These are phyloP conservation scores for Trichophyton equinum DNA, from an alignment of 2,329 filamentous ascomycete species.

Conservation along the genomic window DNA sequence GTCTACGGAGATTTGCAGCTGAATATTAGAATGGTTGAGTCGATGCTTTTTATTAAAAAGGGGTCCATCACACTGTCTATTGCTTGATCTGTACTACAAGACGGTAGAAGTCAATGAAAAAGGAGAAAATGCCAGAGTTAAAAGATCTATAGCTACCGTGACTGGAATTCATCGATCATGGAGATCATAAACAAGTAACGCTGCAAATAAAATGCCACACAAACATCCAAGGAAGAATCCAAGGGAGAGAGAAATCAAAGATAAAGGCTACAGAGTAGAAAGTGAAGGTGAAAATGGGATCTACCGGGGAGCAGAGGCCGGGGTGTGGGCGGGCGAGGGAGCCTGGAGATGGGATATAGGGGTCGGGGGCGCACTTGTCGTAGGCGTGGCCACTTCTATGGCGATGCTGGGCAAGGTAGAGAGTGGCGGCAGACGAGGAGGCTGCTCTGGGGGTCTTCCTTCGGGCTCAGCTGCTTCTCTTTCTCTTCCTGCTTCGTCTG, in stretches of 20 bases:
- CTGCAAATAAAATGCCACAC: not conserved
- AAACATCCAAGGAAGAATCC: not conserved
- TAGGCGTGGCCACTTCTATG: slow-evolving; percentile 16
- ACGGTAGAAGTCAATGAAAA: not conserved
- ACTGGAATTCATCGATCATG: not conserved
- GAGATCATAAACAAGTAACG: not conserved
- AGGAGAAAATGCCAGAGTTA: not conserved
- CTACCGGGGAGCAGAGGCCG: not conserved
- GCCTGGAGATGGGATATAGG: slow-evolving; percentile 11
- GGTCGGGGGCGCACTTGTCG: slow-evolving; percentile 14
- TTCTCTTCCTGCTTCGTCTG: not conserved
- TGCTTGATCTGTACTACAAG: no score
- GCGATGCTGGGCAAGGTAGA: slow-evolving; percentile 17
- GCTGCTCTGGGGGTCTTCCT: not conserved
- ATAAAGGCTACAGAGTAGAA: not conserved
- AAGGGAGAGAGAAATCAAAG: not conserved
- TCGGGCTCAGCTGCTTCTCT: no score
- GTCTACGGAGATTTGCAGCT: not conserved
- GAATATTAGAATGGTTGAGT: not conserved
- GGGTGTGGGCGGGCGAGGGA: not conserved
- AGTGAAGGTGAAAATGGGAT: not conserved
- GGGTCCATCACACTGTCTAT: no score
- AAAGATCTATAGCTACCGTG: not conserved
- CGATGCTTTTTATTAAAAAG: not conserved
- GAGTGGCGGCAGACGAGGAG: slow-evolving; percentile 8